phyloP scores from a whole-genome alignment of 306 rosid species.

The Lotus japonicus region DNA sequence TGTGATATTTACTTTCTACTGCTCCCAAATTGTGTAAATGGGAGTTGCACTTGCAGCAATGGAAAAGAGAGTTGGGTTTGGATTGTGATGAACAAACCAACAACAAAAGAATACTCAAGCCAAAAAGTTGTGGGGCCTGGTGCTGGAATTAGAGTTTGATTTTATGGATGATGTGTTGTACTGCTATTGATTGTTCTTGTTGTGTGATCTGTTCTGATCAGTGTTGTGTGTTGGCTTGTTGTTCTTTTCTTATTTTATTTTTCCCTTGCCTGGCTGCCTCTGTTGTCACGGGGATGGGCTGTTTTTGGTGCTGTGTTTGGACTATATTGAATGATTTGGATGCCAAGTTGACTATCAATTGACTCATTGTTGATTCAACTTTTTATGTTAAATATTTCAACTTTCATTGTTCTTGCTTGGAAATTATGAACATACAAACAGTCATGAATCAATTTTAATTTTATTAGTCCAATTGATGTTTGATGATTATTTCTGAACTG shows the following conservation, averaged over 20 bases:
- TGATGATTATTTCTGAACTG: background rate
- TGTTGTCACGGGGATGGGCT: slow-evolving; percentile 8
- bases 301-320: slow-evolving; percentile 6
- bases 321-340: background rate
- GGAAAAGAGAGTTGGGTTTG: too few species aligned
- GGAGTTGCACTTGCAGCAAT: too few species aligned
- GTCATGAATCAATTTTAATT: background rate
- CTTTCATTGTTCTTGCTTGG: background rate
- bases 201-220: slow-evolving; percentile 5
- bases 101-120: too few species aligned
- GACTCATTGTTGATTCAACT: background rate
- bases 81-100: too few species aligned
- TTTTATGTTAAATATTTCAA: background rate
- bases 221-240: background rate
- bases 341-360: background rate
- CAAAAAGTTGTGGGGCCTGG: too few species aligned
- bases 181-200: background rate
- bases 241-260: background rate
- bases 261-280: background rate
- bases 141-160: slow-evolving; percentile 10
- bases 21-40: too few species aligned
- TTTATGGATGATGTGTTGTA: slow-evolving; percentile 3
- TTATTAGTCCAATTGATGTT: background rate
- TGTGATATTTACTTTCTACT: too few species aligned
- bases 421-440: background rate